A percentile compares a stretch with the other conserved stretches of the same genome.
These are phyloP conservation scores for Geotrichum phurueaensis DNA, from an alignment of 1,139 yeast genomes.

Conservation along the genomic window DNA sequence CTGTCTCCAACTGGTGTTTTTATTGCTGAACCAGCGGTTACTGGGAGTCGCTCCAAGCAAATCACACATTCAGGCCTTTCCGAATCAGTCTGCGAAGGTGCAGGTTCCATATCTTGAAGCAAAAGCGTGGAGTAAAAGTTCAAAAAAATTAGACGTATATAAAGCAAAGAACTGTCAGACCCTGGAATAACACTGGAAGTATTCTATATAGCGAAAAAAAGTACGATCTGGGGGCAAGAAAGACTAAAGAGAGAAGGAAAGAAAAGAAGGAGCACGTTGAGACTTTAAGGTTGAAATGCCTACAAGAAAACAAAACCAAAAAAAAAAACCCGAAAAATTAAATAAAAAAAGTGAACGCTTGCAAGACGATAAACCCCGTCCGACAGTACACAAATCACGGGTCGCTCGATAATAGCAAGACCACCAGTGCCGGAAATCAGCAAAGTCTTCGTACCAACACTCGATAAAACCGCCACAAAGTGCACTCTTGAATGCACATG, in stretches of 20 bases:
- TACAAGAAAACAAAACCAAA: not conserved
- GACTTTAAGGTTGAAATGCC: not conserved
- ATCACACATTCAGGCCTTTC: not conserved
- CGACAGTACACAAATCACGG: no score
- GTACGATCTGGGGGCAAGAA: not conserved
- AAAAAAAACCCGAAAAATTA: not conserved
- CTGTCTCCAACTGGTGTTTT: not conserved
- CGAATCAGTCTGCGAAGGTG: not conserved
- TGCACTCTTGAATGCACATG: no score
- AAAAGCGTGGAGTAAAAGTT: not conserved
- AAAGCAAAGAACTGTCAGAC: not conserved
- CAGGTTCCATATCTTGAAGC: not conserved
- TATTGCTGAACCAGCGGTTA: not conserved
- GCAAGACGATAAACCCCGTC: no score
- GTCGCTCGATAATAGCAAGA: no score
- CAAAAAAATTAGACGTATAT: not conserved
- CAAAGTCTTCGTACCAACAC: no score
- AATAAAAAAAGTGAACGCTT: not conserved
- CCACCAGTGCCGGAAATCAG: no score
- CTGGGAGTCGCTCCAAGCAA: not conserved
- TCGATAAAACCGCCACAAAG: no score
- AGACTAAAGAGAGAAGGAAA: not conserved
- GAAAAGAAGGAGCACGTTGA: not conserved
- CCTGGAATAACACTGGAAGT: not conserved
- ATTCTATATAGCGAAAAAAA: not conserved